Conservation (phyloP, 352 stramenopile species). For the Phytopythium boreale region DNA sequence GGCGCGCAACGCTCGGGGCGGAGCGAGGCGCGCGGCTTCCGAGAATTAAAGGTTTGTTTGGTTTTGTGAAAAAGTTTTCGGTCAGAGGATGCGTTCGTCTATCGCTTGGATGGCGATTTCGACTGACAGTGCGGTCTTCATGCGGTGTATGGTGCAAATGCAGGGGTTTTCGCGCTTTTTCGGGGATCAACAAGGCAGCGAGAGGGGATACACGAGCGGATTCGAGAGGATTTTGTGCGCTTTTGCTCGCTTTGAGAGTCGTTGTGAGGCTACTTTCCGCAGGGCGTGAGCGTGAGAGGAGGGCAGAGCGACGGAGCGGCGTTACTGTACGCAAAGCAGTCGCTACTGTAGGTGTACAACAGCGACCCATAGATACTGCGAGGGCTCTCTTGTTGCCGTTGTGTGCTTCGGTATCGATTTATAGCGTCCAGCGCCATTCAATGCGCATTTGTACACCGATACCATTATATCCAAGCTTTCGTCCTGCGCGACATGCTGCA, state of each 20-base stretch:
- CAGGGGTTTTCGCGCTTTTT: not conserved
- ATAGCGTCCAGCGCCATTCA: no score
- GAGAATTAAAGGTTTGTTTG: constrained; percentile 4
- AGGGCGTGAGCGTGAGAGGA: not conserved
- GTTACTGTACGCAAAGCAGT: no score
- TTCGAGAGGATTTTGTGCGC: not conserved
- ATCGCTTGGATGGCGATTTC: not conserved
- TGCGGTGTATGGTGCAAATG: not conserved
- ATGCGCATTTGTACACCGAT: not conserved
- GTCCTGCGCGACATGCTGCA: not conserved
- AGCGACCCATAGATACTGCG: not conserved
- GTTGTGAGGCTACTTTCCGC: not conserved
- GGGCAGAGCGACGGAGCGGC: not conserved
- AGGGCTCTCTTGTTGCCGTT: not conserved
- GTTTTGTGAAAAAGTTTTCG: not conserved
- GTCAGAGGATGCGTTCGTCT: not conserved
- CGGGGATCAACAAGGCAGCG: not conserved
- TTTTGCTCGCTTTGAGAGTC: not conserved
- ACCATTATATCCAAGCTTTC: not conserved
- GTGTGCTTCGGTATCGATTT: no score
- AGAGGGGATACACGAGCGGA: not conserved
- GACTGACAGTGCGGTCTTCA: not conserved
- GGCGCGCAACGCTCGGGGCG: not conserved
- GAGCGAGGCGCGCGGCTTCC: not conserved
- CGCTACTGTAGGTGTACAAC: no score